Evolutionary conservation across 208 protist species (phyloP).

Genomic region (Leishmania aethiopica): DNA sequence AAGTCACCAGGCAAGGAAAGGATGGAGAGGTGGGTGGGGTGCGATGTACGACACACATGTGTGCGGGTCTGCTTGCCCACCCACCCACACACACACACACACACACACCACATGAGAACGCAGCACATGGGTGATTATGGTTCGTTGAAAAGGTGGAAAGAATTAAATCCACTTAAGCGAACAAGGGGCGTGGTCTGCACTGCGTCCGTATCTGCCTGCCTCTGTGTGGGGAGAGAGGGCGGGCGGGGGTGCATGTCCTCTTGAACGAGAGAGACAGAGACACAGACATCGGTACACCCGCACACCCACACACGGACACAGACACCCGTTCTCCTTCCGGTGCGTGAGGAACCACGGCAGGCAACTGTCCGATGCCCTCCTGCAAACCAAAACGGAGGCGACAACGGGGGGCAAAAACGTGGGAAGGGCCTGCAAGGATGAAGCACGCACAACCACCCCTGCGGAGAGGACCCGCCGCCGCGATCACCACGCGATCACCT

Average conservation of each 20-base stretch:
- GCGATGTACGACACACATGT: not conserved
- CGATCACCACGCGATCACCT: slow-evolving; percentile 81
- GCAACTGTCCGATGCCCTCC: not conserved
- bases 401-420: no score
- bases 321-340: not conserved
- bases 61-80: not conserved
- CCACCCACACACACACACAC: not conserved
- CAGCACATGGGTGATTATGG: not conserved
- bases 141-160: not conserved
- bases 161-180: not conserved
- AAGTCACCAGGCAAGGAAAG: no score
- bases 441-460: not conserved
- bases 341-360: not conserved
- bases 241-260: not conserved
- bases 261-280: not conserved
- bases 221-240: not conserved
- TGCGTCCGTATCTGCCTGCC: not conserved
- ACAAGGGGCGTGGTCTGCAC: no score
- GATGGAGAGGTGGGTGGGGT: not conserved
- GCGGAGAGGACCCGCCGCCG: not conserved
- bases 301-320: not conserved
- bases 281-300: not conserved
- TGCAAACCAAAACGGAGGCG: not conserved
- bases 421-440: not conserved
- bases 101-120: not conserved